A percentile compares a stretch with the other conserved stretches of the same genome.
These are phyloP conservation scores for Chaetoceros tenuissimus DNA, from an alignment of 108 stramenopile genomes.

Conservation along the genomic window DNA sequence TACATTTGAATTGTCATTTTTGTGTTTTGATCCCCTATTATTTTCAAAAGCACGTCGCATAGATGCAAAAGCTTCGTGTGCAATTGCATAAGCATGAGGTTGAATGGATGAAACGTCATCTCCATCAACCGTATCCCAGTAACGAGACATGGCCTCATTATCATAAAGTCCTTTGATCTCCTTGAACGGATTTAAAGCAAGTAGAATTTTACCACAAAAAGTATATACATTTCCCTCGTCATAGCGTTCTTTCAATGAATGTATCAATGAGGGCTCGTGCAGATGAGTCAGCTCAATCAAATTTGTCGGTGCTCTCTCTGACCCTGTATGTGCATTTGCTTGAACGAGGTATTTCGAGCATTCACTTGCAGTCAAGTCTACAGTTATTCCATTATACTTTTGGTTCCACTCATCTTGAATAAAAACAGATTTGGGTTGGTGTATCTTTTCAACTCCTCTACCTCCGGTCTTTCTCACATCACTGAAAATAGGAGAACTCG, in stretches of 20 bases:
- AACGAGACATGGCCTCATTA: constrained; percentile 39
- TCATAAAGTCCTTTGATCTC: constrained; percentile 49
- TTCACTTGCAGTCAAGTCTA: not conserved
- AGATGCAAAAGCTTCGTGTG: constrained; percentile 77
- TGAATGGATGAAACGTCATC: constrained; percentile 38
- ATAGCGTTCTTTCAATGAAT: not conserved
- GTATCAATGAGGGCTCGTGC: not conserved
- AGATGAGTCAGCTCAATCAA: not conserved
- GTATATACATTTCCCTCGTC: constrained; percentile 3
- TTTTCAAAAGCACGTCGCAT: constrained; percentile 73
- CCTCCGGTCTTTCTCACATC: not conserved
- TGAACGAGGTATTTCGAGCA: not conserved
- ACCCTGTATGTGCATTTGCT: not conserved
- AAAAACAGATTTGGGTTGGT: not conserved
- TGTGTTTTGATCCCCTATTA: constrained; percentile 12
- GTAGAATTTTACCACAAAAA: constrained; percentile 6
- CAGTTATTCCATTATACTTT: not conserved
- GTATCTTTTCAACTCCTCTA: not conserved
- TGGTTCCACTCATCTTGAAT: not conserved
- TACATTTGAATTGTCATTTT: constrained; percentile 17
- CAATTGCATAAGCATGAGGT: constrained; percentile 94
- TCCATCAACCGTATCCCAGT: constrained; percentile 29
- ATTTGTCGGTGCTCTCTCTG: not conserved
- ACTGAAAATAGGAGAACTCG: not conserved
- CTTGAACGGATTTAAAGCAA: constrained; percentile 18